Conservation (phyloP, 2,329 filamentous ascomycete species). For the Venturia oleaginea region DNA sequence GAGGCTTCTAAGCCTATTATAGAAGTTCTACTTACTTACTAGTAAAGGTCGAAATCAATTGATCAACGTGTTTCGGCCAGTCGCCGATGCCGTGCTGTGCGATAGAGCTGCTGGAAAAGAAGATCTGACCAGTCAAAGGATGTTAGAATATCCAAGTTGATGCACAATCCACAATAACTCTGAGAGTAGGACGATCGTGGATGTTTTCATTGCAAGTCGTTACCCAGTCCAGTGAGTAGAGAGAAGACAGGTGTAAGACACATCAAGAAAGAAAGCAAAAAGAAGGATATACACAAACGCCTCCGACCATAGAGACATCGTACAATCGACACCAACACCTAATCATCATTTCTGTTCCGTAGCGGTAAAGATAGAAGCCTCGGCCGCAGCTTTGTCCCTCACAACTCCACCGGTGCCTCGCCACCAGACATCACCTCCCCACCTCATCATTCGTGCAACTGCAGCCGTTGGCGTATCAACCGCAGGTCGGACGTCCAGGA, state of each 20-base stretch:
- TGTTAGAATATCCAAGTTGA: no score
- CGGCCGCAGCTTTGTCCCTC: slow-evolving; percentile 29
- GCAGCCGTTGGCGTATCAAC: slow-evolving; percentile 71
- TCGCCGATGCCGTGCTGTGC: no score
- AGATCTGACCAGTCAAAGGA: no score
- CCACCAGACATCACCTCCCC: slow-evolving; percentile 94
- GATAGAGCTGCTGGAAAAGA: no score
- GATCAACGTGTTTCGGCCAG: no score
- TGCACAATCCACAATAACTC: no score
- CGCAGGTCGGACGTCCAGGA: slow-evolving; percentile 85
- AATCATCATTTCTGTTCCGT: slow-evolving; percentile 4
- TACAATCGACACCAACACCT: background rate
- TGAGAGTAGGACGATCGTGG: background rate
- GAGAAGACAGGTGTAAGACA: slow-evolving; percentile 3
- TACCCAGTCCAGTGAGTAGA: background rate
- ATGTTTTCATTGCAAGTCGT: slow-evolving; percentile 5
- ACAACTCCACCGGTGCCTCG: slow-evolving; percentile 66
- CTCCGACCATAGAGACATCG: no score
- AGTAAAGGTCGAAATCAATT: no score
- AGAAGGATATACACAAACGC: background rate
- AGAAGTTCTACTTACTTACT: no score
- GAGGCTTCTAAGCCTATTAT: no score
- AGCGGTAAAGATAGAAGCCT: background rate
- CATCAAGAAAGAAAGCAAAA: background rate
- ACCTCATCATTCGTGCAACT: slow-evolving; percentile 73